Conservation (phyloP, 441 rosid species). For the Eutrema salsugineum region DNA sequence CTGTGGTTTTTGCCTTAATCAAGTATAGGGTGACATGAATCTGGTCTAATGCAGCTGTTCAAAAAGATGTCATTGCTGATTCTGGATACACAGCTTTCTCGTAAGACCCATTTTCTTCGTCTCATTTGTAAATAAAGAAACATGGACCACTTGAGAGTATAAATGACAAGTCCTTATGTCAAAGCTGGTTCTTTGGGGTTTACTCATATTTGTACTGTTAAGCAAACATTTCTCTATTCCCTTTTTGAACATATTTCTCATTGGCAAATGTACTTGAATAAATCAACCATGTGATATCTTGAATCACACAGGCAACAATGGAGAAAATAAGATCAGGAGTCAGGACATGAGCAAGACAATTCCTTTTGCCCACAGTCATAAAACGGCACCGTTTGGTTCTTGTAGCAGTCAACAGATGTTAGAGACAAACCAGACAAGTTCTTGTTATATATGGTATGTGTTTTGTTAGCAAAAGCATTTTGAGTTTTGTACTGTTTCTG, state of each 20-base stretch:
- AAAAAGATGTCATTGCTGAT: background rate
- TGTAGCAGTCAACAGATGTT: background rate
- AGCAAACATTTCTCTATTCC: background rate
- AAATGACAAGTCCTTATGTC: background rate
- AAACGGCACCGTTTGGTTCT: background rate
- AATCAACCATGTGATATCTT: background rate
- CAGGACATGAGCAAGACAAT: background rate
- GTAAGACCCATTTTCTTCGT: background rate
- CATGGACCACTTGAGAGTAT: background rate
- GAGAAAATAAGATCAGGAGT: background rate
- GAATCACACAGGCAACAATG: background rate
- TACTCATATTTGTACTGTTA: background rate
- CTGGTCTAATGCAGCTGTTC: background rate
- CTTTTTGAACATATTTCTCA: no score
- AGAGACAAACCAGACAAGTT: background rate
- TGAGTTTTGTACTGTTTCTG: constrained; percentile 23
- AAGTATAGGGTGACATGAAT: background rate
- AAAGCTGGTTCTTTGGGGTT: background rate
- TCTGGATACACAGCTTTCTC: background rate
- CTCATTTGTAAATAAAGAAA: background rate
- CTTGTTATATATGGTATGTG: background rate
- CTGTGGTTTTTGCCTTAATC: background rate
- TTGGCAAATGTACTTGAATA: background rate
- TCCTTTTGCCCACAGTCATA: background rate
- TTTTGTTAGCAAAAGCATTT: background rate